Evolutionary conservation across 495 filamentous ascomycete species (phyloP).

Genomic region (Darksidea phi): DNA sequence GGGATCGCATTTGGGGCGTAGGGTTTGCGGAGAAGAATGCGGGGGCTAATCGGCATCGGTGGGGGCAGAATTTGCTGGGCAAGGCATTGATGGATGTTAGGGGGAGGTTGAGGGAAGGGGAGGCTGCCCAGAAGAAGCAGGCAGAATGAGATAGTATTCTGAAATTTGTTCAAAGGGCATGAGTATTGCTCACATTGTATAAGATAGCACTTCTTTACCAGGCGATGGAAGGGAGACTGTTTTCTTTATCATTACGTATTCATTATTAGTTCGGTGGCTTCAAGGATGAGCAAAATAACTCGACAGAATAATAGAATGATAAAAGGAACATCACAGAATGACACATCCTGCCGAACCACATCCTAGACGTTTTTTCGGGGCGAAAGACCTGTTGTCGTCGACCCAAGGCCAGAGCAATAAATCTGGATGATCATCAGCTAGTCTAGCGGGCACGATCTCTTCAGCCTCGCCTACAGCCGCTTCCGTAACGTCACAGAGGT

Average conservation of each 20-base stretch:
- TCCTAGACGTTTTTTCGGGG: no score
- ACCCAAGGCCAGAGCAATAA: slow-evolving; percentile 18
- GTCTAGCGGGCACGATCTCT: slow-evolving; percentile 16
- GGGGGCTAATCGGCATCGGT: slow-evolving; percentile 48
- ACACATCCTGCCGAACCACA: no score
- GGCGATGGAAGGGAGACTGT: no score
- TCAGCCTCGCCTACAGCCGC: neutral
- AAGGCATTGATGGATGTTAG: slow-evolving; percentile 56
- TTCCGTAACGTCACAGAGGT: neutral
- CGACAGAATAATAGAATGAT: no score
- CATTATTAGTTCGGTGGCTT: no score
- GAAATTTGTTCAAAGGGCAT: no score
- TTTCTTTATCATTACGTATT: no score
- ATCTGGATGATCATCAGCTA: slow-evolving; percentile 15
- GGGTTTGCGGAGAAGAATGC: slow-evolving; percentile 57
- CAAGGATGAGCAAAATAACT: no score
- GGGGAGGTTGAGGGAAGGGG: slow-evolving; percentile 43
- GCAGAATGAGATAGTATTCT: no score
- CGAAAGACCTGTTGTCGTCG: slow-evolving; percentile 1
- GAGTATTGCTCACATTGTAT: neutral
- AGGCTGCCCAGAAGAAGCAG: slow-evolving; percentile 16
- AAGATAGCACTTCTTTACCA: neutral
- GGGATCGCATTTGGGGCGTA: slow-evolving; percentile 66
- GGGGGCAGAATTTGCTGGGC: slow-evolving; percentile 69
- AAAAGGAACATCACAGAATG: no score